Evolutionary conservation across 495 filamentous ascomycete genomes (phyloP).

Genomic region (Filosporella fistucella): DNA sequence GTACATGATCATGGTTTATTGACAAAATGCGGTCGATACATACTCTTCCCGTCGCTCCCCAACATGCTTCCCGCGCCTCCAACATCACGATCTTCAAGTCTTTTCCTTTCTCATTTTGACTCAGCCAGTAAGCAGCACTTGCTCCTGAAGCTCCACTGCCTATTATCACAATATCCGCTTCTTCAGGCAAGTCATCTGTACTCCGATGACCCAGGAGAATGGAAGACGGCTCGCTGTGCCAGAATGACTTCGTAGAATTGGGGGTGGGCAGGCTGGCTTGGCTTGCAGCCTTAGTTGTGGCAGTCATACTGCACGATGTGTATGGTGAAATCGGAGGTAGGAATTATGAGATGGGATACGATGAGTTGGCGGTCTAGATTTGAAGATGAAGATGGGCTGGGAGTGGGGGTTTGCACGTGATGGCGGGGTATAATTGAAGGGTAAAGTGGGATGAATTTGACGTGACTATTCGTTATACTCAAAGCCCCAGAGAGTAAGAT

Average conservation of each 20-base stretch:
- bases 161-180: slow-evolving; percentile 64
- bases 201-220: slow-evolving; percentile 55
- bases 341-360: too few species aligned
- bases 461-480: too few species aligned
- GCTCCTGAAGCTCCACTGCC: slow-evolving; percentile 70
- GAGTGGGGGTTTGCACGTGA: too few species aligned
- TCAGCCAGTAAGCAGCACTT: slow-evolving; percentile 59
- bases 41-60: slow-evolving; percentile 74
- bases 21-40: slow-evolving; percentile 23
- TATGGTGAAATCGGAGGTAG: too few species aligned
- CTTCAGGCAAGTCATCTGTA: slow-evolving; percentile 53
- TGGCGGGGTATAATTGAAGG: too few species aligned
- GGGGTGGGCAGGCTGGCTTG: slow-evolving; percentile 44
- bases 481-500: too few species aligned
- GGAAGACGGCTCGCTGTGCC: slow-evolving; percentile 57
- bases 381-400: too few species aligned
- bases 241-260: slow-evolving; percentile 65
- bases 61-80: slow-evolving; percentile 75
- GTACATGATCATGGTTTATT: neutral
- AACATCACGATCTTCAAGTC: slow-evolving; percentile 58
- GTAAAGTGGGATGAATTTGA: too few species aligned
- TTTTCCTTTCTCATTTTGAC: slow-evolving; percentile 34
- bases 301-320: slow-evolving; percentile 15
- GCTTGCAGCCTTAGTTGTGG: slow-evolving; percentile 4
- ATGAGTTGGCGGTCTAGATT: too few species aligned